Base-by-base conservation (phyloP, 176 grass and related monocot genomes). In the Alopecurus myosuroides region DNA sequence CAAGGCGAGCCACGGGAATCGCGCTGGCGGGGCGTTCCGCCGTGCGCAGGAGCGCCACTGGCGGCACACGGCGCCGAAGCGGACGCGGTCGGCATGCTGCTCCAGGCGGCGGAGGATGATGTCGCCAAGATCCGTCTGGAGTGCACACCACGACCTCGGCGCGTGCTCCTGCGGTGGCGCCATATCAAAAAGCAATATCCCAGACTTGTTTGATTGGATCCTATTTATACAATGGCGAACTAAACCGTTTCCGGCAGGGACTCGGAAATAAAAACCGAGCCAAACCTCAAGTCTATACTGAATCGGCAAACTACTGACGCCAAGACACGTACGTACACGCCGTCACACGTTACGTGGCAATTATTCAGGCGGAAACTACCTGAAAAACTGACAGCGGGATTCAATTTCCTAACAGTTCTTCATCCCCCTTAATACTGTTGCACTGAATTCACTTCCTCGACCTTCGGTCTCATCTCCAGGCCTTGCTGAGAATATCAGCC, bases 51-150 rank as follows among this genome's bases (percentile, higher is more conserved):
- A 17, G 30, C 62, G 44, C 78, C 78, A 67, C 7, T 81, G 28
- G 12, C 44, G 30, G 44, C 78, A 81, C 19, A 68, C 62, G 42
- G 78, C 62, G 28, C 42, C 62, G 62, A 81, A 81, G 78, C 62
- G 31, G 62, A 81, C 44, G 42, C 8, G 61, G 3, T 81, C 61
- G 4, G 1, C 78, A 30, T 66, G 41, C 60, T 1, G 61, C 18
- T 3, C 12, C 20, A 81, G 61, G 30, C 28, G 61, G 13, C 7
- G 30, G 20, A 81, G 28, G 42, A 68, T 51, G 0, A 1, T 15
- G 62, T 23, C 12, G 42, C 61, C 42, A 7, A 81, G 78, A 35
- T 81, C 61, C 61, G 22, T 11, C 3, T 7, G 44, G 11, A 81
- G 29, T 19, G 19, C 44, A 48, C 30, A 51, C 78, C 29, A 81